These are phyloP conservation scores for Calonectria honghensis DNA, from an alignment of 2,329 filamentous ascomycete species.

Conservation along the genomic window DNA sequence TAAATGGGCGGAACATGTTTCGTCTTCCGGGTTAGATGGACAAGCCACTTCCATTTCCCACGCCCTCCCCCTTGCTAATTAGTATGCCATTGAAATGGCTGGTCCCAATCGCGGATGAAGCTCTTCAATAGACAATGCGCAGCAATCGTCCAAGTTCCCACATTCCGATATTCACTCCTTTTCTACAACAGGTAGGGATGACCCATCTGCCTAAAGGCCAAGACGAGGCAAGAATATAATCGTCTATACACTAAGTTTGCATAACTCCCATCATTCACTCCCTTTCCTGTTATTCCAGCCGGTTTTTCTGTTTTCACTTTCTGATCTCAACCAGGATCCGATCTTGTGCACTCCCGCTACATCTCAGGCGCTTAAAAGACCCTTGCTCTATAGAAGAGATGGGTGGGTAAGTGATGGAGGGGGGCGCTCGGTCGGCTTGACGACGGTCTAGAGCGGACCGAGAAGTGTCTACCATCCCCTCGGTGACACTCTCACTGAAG, in stretches of 20 bases:
- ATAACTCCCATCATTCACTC: not conserved
- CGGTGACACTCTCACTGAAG: constrained; percentile 35
- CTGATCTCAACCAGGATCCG: not conserved
- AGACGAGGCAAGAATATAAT: constrained; percentile 1
- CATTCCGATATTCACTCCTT: not conserved
- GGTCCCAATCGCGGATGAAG: not conserved
- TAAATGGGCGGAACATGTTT: not conserved
- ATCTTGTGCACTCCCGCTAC: not conserved
- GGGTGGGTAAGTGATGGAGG: not conserved
- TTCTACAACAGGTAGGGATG: not conserved
- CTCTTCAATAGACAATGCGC: constrained; percentile 18
- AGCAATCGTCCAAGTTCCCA: constrained; percentile 2
- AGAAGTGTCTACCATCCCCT: constrained; percentile 37
- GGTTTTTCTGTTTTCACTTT: not conserved
- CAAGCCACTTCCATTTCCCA: not conserved
- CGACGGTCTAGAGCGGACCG: constrained; percentile 39
- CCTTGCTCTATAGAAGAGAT: not conserved
- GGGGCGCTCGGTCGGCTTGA: constrained; percentile 28
- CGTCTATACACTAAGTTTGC: not conserved
- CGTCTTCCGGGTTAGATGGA: not conserved
- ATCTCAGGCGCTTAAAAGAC: not conserved
- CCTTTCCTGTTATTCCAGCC: not conserved
- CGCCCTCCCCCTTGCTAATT: not conserved
- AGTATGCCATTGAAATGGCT: not conserved
- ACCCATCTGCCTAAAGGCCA: not conserved